Evolutionary conservation across 2,329 filamentous ascomycete species (phyloP).

Genomic region (Penicillium sp.): DNA sequence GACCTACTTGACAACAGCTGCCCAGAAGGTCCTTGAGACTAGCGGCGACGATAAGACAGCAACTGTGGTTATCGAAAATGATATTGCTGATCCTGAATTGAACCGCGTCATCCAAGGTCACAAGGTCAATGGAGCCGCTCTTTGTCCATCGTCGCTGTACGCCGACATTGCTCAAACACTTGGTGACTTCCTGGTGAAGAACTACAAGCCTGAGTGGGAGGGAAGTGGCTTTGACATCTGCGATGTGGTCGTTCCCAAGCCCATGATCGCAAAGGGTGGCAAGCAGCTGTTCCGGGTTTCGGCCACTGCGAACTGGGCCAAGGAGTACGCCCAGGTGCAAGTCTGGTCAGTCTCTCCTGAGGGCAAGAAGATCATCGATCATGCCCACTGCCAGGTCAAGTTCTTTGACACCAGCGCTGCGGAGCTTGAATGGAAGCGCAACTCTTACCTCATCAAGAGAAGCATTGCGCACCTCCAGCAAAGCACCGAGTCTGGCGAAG

Average conservation of each 20-base stretch:
- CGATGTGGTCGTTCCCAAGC: constrained; percentile 41
- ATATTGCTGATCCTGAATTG: constrained; percentile 35
- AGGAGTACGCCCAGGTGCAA: constrained; percentile 31
- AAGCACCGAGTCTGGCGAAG: constrained; percentile 63
- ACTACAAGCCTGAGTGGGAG: constrained; percentile 35
- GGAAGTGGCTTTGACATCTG: constrained; percentile 34
- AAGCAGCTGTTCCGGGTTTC: constrained; percentile 39
- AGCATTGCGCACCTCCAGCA: constrained; percentile 59
- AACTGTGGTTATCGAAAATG: constrained; percentile 37
- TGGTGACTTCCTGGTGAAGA: constrained; percentile 33
- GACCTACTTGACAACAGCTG: constrained; percentile 29
- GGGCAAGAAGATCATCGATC: constrained; percentile 39
- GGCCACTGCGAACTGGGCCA: constrained; percentile 37
- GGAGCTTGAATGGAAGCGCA: constrained; percentile 52
- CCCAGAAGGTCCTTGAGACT: constrained; percentile 33
- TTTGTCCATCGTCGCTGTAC: constrained; percentile 39
- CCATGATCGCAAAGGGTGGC: constrained; percentile 56
- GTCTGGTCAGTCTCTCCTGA: constrained; percentile 39
- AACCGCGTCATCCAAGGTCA: constrained; percentile 38
- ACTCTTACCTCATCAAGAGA: constrained; percentile 66
- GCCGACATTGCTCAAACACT: constrained; percentile 40
- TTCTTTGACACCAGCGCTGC: constrained; percentile 31
- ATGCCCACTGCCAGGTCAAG: constrained; percentile 36
- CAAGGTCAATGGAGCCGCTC: constrained; percentile 36
- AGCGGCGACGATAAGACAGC: constrained; percentile 23